Percentiles rank a stretch among this genome's conserved stretches.
These are phyloP conservation scores for Alternaria sp. DNA, from an alignment of 2,329 filamentous ascomycete genomes.

Conservation along the genomic window DNA sequence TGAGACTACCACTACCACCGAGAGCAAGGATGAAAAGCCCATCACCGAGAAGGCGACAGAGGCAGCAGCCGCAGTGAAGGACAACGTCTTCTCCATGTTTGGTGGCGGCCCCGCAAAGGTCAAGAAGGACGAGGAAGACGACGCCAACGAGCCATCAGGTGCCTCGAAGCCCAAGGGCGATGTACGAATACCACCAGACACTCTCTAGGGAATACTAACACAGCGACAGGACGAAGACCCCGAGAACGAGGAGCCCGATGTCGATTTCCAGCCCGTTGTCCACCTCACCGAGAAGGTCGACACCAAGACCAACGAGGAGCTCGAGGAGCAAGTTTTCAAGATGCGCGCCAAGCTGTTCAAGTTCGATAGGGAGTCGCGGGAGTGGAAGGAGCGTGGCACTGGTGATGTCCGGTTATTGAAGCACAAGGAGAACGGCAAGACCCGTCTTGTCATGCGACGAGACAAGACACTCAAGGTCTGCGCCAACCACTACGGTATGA, in stretches of 20 bases:
- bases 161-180: slow-evolving; percentile 65
- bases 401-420: slow-evolving; percentile 96
- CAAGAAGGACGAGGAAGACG: slow-evolving; percentile 81
- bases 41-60: slow-evolving; percentile 50
- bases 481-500: slow-evolving; percentile 98
- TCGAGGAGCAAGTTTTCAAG: slow-evolving; percentile 97
- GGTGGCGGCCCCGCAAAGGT: slow-evolving; percentile 97
- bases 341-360: slow-evolving; percentile 99
- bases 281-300: slow-evolving; percentile 97
- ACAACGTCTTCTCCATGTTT: slow-evolving; percentile 95
- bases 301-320: slow-evolving; percentile 97
- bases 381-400: slow-evolving; percentile 99
- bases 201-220: slow-evolving; percentile 20
- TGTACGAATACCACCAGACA: slow-evolving; percentile 51
- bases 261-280: slow-evolving; percentile 97
- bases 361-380: slow-evolving; percentile 88
- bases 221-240: slow-evolving; percentile 70
- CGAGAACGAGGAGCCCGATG: slow-evolving; percentile 90
- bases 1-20: slow-evolving; percentile 21
- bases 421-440: slow-evolving; percentile 99
- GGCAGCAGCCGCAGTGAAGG: slow-evolving; percentile 54
- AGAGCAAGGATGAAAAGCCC: slow-evolving; percentile 62
- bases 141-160: slow-evolving; percentile 79
- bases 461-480: slow-evolving; percentile 99
- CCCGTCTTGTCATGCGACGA: slow-evolving; percentile 94